These are phyloP conservation scores for Diplodia sapinea DNA, from an alignment of 2,329 filamentous ascomycete species.

Conservation along the genomic window DNA sequence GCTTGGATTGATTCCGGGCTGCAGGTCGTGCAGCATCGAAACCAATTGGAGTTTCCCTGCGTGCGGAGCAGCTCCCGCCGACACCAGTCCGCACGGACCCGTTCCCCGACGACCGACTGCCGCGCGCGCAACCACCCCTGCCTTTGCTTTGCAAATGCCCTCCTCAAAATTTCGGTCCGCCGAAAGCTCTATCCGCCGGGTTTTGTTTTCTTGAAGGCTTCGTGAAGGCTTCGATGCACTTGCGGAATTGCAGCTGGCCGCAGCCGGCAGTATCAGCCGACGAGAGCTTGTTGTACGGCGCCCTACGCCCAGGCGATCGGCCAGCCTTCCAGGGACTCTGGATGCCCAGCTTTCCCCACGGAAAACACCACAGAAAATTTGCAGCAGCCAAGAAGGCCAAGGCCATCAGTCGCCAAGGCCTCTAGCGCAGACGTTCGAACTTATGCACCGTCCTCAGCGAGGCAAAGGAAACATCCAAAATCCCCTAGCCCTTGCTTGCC, in stretches of 20 bases:
- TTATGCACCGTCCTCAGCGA: constrained; percentile 18
- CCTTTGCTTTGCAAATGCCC: background rate
- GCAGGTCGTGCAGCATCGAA: background rate
- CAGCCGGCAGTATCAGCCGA: background rate
- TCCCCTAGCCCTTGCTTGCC: constrained; percentile 7
- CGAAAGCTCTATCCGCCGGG: background rate
- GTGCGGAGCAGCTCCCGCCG: background rate
- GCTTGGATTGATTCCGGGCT: background rate
- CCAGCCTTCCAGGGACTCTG: background rate
- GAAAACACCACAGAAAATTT: background rate
- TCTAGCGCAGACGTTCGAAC: constrained; percentile 29
- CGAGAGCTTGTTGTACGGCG: background rate
- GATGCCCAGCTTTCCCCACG: constrained; percentile 2
- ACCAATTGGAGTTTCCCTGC: background rate
- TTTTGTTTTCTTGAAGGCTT: background rate
- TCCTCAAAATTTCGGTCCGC: background rate
- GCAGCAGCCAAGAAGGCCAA: constrained; percentile 26
- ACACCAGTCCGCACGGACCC: constrained; percentile 13
- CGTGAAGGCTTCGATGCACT: background rate
- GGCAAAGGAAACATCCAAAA: background rate
- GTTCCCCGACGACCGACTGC: constrained; percentile 8
- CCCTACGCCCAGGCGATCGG: background rate
- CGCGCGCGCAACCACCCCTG: constrained; percentile 7
- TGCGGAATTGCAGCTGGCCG: background rate
- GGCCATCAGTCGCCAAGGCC: constrained; percentile 19